Conservation (phyloP, 169 alveolate genomes). For the Blepharisma undulans region DNA sequence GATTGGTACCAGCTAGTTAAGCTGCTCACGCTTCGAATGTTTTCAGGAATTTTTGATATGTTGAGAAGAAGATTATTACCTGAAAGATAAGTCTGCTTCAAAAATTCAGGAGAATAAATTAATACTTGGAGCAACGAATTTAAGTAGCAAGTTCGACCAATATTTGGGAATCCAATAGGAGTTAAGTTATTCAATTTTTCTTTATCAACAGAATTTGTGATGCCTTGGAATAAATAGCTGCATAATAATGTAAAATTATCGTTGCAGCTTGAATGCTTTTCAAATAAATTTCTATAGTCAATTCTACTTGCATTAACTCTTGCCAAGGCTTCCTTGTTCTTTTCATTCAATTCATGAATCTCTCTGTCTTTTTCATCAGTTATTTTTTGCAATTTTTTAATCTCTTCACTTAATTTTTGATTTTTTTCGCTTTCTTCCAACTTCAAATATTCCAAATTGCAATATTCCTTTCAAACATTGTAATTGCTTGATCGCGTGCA, state of each 20-base stretch:
- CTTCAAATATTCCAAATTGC: not conserved
- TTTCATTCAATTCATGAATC: not conserved
- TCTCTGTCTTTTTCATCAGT: not conserved
- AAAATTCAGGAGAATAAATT: not conserved
- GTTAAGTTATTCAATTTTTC: not conserved
- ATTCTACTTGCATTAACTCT: too few species aligned
- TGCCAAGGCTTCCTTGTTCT: not conserved
- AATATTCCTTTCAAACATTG: not conserved
- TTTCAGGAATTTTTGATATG: not conserved
- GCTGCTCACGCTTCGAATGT: not conserved
- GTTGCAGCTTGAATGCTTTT: not conserved
- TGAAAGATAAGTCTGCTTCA: not conserved
- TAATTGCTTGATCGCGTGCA: not conserved
- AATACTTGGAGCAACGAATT: not conserved
- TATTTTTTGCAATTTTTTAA: not conserved
- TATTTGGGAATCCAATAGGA: not conserved
- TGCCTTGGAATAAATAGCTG: not conserved
- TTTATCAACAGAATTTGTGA: not conserved
- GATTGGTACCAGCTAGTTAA: not conserved
- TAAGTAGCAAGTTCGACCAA: not conserved
- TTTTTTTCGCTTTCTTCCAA: not conserved
- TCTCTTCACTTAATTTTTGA: not conserved
- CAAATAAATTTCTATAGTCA: not conserved
- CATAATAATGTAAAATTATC: not conserved
- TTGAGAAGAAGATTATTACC: not conserved